A percentile compares a stretch with the other conserved stretches of the same genome.
Conservation (phyloP, 1,284 basidiomycete species). For the Microbotryum silenes-acaulis region DNA sequence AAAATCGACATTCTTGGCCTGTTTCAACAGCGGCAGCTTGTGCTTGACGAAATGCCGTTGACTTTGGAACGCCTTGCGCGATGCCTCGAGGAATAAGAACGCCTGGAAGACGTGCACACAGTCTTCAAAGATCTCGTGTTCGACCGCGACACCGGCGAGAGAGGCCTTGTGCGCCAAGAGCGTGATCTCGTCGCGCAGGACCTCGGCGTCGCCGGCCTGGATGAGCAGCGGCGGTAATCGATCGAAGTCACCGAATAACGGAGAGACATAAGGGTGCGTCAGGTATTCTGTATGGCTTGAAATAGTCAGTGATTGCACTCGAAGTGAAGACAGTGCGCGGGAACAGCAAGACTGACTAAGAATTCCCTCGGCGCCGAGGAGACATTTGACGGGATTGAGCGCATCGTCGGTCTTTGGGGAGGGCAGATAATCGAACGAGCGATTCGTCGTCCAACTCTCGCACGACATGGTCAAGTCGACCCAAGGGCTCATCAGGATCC, state of each 20-base stretch:
- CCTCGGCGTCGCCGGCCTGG: constrained; percentile 89
- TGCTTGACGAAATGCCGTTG: constrained; percentile 60
- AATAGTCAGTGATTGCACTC: too few relatives aligned
- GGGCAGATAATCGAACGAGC: constrained; percentile 46
- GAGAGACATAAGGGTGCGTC: constrained; percentile 92
- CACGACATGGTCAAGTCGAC: constrained; percentile 67
- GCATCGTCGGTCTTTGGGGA: constrained; percentile 52
- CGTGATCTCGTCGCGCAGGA: constrained; percentile 83
- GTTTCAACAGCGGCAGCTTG: constrained; percentile 23
- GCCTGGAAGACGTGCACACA: constrained; percentile 86
- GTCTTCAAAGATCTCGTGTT: constrained; percentile 64
- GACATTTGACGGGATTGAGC: constrained; percentile 85
- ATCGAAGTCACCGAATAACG: constrained; percentile 84
- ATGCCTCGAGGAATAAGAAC: constrained; percentile 70
- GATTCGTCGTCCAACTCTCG: constrained; percentile 93
- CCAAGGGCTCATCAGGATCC: constrained; percentile 87
- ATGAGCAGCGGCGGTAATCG: constrained; percentile 85
- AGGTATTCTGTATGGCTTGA: constrained; percentile 51
- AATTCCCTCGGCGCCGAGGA: constrained; percentile 74
- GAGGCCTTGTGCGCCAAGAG: constrained; percentile 92
- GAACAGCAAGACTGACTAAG: constrained; percentile 36
- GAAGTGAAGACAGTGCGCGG: too few relatives aligned
- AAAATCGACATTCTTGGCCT: constrained; percentile 22
- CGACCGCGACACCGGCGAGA: constrained; percentile 75
- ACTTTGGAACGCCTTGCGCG: constrained; percentile 64